Base-by-base conservation (phyloP, 2,329 filamentous ascomycete genomes). In the Harringtonia lauricola region DNA sequence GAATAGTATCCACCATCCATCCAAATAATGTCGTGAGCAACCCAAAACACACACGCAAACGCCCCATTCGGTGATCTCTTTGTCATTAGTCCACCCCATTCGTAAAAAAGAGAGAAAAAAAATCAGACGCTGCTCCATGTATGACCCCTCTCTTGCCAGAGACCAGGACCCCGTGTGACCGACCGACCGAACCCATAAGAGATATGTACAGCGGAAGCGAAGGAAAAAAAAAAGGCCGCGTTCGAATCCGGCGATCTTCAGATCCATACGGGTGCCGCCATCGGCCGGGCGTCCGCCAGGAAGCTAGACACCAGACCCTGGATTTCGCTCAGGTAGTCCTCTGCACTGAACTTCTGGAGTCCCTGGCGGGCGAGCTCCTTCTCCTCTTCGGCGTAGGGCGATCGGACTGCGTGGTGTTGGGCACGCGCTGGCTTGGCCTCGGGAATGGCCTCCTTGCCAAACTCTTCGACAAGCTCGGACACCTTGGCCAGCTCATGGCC, bases 401-500 rank as follows among this genome's bases (percentile, higher is more conserved):
- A 81, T 72, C 71, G 47, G 74, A 59, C 49, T 71, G 24, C 24
- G 24, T 26, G 6, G 10, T 26, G 24, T 10, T 6, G 24, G 10
- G 24, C 24, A 26, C 10, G 24, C 10, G 17, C n/a, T 5, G 17
- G n/a, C 38, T 40, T 30, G 15, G 43, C 30, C 3, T 19, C 9
- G 2, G 30, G 36, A 4, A 31, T 58, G 17, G 52, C 64, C 31
- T 77, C 71, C 49, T 74, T 72, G 26, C 79, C 79, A 53, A 87
- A 90, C 62, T 95, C 89, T 64, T 96, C 92, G 0, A 83, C 90
- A 15, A 95, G 75, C 63, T 96, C 92, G 42, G 88, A 87, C 21
- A 96, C 86, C 63, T 96, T 84, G 45, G 86, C 87, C 42, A 96
- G 70, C 63, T 98, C 92, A 41, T 83, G 81, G 42, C 86, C 86